A percentile compares a stretch with the other conserved stretches of the same genome.
Conservation (phyloP, 2,329 filamentous ascomycete genomes). For the Plenodomus lindquistii region DNA sequence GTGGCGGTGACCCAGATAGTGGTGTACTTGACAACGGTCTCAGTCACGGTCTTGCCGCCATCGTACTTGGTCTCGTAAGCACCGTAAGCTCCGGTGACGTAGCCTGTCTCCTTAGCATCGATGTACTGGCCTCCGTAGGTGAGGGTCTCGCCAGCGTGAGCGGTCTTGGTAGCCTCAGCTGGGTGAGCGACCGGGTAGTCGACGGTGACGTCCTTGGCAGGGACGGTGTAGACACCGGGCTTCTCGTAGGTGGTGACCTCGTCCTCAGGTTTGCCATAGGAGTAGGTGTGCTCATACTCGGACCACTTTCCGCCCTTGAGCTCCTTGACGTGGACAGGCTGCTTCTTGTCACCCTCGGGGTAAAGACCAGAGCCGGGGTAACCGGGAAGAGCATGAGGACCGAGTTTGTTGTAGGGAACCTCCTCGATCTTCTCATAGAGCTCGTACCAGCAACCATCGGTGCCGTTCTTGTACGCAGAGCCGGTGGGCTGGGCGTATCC, state of each 20-base stretch:
- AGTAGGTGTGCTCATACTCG: constrained; percentile 23
- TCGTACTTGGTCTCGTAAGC: constrained; percentile 24
- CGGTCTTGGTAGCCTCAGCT: constrained; percentile 27
- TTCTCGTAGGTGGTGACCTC: constrained; percentile 31
- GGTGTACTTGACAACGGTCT: constrained; percentile 28
- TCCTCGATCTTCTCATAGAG: constrained; percentile 36
- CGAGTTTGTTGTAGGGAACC: constrained; percentile 33
- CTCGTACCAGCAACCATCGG: constrained; percentile 31
- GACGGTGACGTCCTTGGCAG: constrained; percentile 30
- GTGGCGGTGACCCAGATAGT: constrained; percentile 27
- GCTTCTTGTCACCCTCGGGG: constrained; percentile 23
- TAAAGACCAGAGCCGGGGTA: constrained; percentile 36
- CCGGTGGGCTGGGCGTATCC: constrained; percentile 15
- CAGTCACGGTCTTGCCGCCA: constrained; percentile 19
- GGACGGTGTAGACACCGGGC: constrained; percentile 36
- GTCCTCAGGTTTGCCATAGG: constrained; percentile 31
- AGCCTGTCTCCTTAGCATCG: constrained; percentile 25
- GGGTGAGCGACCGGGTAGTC: constrained; percentile 21
- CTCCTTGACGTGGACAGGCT: constrained; percentile 35
- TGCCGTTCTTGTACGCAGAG: constrained; percentile 15
- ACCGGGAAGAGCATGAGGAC: constrained; percentile 30
- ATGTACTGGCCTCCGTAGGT: constrained; percentile 33
- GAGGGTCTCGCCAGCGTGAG: constrained; percentile 23
- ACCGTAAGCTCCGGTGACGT: constrained; percentile 29
- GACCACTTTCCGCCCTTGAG: constrained; percentile 37